Evolutionary conservation across 2,329 filamentous ascomycete species (phyloP), one percentile per base, ranked within the genome.

Genomic region (Macrophomina tecta): DNA sequence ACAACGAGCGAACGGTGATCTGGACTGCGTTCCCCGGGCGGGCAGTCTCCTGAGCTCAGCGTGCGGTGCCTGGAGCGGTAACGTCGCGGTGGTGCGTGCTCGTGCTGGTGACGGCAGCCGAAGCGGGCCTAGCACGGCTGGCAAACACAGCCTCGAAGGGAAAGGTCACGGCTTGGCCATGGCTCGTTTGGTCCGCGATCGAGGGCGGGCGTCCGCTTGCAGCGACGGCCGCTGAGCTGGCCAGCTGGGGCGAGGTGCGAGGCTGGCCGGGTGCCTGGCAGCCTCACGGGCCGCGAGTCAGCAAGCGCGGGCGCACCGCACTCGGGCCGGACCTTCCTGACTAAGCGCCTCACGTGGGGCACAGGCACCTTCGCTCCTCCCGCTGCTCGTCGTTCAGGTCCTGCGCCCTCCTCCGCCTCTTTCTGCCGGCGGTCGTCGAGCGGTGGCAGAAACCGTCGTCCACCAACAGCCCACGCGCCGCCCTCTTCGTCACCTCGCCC

Each of bases 61-160:
- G 53, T 45, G 53, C 34, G 52, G 52, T 56, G 34, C 52, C 32
- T 42, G 53, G n/a, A 38, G 58, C 42, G 14, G 56, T 40, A 32
- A 23, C 14, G 56, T 40, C 42, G 9, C 7, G 11, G 36, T 38
- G 36, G 7, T 38, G 6, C 42, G 56, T 28, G 38, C 34, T 5
- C 23, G 42, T 61, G 42, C 56, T 16, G 40, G 16, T 3, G 23
- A 23, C 23, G 23, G 23, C 23, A 23, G 23, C 23, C 23, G 23
- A 23, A 48, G 38, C 53, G 34, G 42, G 42, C 11, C 11, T 45
- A 45, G 34, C 53, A 36, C 36, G 36, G 55, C 55, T n/a, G 16
- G 16, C 42, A 45, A 23, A 23, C 42, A n/a, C 42, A 45, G 42
- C 11, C 42, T 45, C 42, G 42, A 18, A 45, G 42, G 16, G 42